Conservation (phyloP, 192 early-diverging fungal genomes). For the Entomortierella parvispora region DNA sequence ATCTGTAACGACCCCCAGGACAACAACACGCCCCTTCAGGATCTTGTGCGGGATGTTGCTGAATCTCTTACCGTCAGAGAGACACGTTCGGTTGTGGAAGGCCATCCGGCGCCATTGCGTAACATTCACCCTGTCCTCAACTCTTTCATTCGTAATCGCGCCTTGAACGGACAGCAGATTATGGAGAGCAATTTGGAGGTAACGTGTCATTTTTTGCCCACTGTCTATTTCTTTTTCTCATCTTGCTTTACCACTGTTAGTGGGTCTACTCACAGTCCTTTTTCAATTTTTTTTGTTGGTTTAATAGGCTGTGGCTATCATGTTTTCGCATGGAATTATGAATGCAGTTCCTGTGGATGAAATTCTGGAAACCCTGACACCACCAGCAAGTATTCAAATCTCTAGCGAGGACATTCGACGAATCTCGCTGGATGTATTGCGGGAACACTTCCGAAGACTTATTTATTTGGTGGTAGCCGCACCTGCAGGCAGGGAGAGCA, state of each 20-base stretch:
- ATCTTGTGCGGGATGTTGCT: slow-evolving; percentile 44
- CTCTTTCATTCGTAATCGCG: slow-evolving; percentile 40
- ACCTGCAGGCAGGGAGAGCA: slow-evolving; percentile 39
- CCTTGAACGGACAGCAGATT: slow-evolving; percentile 40
- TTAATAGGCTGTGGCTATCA: slow-evolving; percentile 46
- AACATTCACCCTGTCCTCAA: slow-evolving; percentile 48
- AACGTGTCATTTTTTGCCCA: background rate
- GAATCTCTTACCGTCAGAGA: slow-evolving; percentile 44
- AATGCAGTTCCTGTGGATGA: slow-evolving; percentile 48
- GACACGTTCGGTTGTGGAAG: slow-evolving; percentile 44
- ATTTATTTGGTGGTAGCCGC: slow-evolving; percentile 50
- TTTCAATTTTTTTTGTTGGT: no score
- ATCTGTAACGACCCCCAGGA: slow-evolving; percentile 48
- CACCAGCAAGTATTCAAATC: slow-evolving; percentile 29
- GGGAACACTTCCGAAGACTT: slow-evolving; percentile 44
- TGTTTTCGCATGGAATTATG: slow-evolving; percentile 50
- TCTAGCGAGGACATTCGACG: slow-evolving; percentile 41
- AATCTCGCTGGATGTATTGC: slow-evolving; percentile 43
- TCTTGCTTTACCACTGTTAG: no score
- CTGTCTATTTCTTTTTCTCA: no score
- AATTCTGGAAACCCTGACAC: slow-evolving; percentile 31
- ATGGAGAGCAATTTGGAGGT: slow-evolving; percentile 49
- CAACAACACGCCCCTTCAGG: slow-evolving; percentile 24
- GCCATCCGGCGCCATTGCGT: slow-evolving; percentile 36
- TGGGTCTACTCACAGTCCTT: no score